Evolutionary conservation across 352 stramenopile genomes (phyloP).

Genomic region (Phytopythium litorale): DNA sequence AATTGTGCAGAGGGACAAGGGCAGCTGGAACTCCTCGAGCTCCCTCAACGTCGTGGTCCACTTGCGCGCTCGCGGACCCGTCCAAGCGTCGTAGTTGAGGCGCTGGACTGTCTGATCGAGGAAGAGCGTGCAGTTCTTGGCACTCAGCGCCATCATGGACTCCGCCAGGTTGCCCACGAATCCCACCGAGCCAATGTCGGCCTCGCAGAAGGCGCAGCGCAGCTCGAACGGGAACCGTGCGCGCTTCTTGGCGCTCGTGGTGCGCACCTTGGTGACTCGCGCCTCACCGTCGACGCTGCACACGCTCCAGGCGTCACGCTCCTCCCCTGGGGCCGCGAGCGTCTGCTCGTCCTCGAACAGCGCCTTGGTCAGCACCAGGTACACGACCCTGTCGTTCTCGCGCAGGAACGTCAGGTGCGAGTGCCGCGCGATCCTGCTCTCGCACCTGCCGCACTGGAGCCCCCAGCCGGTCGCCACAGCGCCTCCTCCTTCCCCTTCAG

Average conservation of each 20-base stretch:
- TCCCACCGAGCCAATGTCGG: slow-evolving; percentile 44
- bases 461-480: slow-evolving; percentile 19
- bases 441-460: slow-evolving; percentile 23
- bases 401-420: slow-evolving; percentile 46
- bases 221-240: slow-evolving; percentile 48
- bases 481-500: neutral
- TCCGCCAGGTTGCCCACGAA: slow-evolving; percentile 29
- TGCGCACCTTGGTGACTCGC: slow-evolving; percentile 47
- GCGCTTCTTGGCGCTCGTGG: slow-evolving; percentile 31
- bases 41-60: slow-evolving; percentile 34
- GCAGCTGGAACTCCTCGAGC: slow-evolving; percentile 23
- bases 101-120: slow-evolving; percentile 13
- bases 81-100: slow-evolving; percentile 4
- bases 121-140: slow-evolving; percentile 37
- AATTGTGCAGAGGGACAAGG: slow-evolving; percentile 19
- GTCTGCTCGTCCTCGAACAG: slow-evolving; percentile 34
- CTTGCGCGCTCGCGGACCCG: slow-evolving; percentile 14
- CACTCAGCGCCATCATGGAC: slow-evolving; percentile 44
- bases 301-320: slow-evolving; percentile 27
- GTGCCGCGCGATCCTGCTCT: slow-evolving; percentile 23
- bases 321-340: slow-evolving; percentile 8
- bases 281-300: slow-evolving; percentile 21
- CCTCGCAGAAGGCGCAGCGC: slow-evolving; percentile 36
- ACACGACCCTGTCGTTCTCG: slow-evolving; percentile 43
- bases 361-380: slow-evolving; percentile 36